Evolutionary conservation across 805 yeast species (phyloP), one percentile per base, ranked within the genome.

Genomic region (Candida orba): DNA sequence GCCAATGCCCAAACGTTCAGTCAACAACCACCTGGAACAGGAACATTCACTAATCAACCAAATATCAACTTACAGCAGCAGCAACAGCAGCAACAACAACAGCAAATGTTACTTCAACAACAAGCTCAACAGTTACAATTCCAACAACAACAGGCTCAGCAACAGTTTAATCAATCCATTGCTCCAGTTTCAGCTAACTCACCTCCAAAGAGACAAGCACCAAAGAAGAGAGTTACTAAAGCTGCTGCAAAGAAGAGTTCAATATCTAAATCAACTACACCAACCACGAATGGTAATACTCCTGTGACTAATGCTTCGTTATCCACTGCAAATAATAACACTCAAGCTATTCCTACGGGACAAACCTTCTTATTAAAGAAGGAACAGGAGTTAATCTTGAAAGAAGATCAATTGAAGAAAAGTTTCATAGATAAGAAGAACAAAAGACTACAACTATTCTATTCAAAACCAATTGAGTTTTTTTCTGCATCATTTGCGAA

Each of bases 401-500:
- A 47, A 39, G 60, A 58, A 20, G 57, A 50, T 7, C 40, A 42
- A 14, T 23, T 32, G 0, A 44, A 44, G 8, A 55, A 43, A 34
- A 39, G 33, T 8, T 51, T 52, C 34, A 45, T 45, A 14, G 62
- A 58, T 9, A 42, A 45, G 25, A 53, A 37, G 36, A 15, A 29
- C 6, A 58, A 49, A 47, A 57, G 62, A 46, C 9, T 45, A 24
- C 57, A 54, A 23, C n/a, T 58, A 15, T 54, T 50, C 35, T 23
- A 39, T 18, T 13, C 46, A 0, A 55, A 47, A 27, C 55, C 59
- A 7, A 49, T 45, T 31, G 59, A 54, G 36, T 54, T 51, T 39
- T 56, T 55, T 42, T 51, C 54, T 33, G 58, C 59, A 8, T 50
- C 54, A 4, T 43, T 58, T 35, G 62, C 62, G 6, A 54, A 53